Conservation (phyloP, 2,329 filamentous ascomycete species). For the Colletotrichum musicola region DNA sequence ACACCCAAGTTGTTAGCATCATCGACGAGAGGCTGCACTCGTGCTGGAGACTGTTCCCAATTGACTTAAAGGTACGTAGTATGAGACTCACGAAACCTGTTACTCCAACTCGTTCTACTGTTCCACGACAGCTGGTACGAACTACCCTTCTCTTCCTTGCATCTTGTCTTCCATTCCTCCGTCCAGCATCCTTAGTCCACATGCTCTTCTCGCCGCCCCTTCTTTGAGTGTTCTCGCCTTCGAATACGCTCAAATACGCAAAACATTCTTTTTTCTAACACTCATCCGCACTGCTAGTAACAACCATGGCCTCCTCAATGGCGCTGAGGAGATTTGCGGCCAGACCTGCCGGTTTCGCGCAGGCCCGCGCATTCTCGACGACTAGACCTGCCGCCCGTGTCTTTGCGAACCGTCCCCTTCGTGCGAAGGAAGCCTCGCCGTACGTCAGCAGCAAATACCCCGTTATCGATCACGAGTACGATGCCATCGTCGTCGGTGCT, state of each 20-base stretch:
- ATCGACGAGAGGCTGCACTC: constrained; percentile 34
- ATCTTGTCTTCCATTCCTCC: neutral
- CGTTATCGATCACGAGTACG: constrained; percentile 98
- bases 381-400: constrained; percentile 87
- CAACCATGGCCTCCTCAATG: constrained; percentile 72
- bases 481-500: constrained; percentile 93
- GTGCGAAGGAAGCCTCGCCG: constrained; percentile 92
- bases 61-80: constrained; percentile 26
- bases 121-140: constrained; percentile 30
- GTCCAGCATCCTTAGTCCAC: constrained; percentile 15
- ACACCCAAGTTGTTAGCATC: constrained; percentile 24
- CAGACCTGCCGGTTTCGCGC: constrained; percentile 73
- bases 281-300: constrained; percentile 9
- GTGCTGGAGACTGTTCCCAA: constrained; percentile 32
- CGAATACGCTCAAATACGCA: neutral
- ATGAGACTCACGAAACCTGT: neutral
- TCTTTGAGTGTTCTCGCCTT: neutral
- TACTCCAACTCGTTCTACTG: constrained; percentile 11
- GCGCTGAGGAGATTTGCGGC: constrained; percentile 72
- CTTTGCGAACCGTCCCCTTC: constrained; percentile 85
- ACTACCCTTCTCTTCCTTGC: neutral
- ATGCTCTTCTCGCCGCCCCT: neutral
- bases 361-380: constrained; percentile 86
- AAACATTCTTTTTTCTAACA: constrained; percentile 20
- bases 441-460: constrained; percentile 92